Conservation (phyloP, 2,329 filamentous ascomycete species). For the Aspergillus tubingensis region DNA sequence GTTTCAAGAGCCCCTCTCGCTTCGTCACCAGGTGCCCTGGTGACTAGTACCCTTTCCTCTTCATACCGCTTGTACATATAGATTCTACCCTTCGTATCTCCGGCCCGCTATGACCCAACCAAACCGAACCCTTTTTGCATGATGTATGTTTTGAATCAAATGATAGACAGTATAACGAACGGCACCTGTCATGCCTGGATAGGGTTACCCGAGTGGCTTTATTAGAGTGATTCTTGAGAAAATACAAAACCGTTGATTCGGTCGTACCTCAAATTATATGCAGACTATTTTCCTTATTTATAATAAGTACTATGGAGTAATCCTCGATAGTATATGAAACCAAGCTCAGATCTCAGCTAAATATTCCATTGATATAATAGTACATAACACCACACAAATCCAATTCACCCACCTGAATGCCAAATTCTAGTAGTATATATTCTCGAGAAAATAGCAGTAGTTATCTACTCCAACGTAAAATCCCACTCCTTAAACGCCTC, state of each 20-base stretch:
- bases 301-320: too few relatives aligned
- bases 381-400: too few relatives aligned
- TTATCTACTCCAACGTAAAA: slow-evolving; percentile 61
- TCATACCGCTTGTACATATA: neutral
- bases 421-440: too few relatives aligned
- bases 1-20: neutral
- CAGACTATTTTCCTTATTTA: too few relatives aligned
- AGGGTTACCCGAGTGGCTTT: neutral
- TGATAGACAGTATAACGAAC: neutral
- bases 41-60: neutral
- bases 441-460: neutral
- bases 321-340: too few relatives aligned
- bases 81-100: neutral
- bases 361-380: too few relatives aligned
- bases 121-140: neutral
- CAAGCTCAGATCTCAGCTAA: too few relatives aligned
- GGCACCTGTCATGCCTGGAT: neutral
- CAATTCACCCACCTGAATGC: too few relatives aligned
- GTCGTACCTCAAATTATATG: neutral
- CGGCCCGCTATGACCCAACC: neutral
- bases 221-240: neutral
- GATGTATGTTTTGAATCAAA: slow-evolving; percentile 5
- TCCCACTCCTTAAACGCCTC: slow-evolving; percentile 82
- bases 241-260: neutral
- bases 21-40: neutral